phyloP scores from a whole-genome alignment of 768 basidiomycete species.

The Naganishia vaughanmartiniae region DNA sequence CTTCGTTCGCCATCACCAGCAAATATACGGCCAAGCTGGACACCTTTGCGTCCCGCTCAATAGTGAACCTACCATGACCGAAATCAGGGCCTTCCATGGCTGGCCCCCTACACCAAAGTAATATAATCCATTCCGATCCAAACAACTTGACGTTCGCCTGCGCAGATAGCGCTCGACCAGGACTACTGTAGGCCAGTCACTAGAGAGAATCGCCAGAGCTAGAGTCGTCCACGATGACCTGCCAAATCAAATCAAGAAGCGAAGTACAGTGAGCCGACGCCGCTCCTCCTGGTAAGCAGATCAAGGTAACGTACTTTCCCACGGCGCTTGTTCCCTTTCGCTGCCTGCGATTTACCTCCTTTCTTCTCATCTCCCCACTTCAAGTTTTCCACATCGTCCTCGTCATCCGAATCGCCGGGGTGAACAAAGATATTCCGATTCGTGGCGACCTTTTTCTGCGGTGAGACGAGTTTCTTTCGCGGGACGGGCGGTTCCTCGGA shows the following conservation, averaged over 20 bases:
- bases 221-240: neutral
- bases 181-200: too few relatives aligned
- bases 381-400: neutral
- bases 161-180: too few relatives aligned
- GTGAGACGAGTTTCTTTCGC: too few relatives aligned
- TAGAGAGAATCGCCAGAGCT: neutral
- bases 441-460: too few relatives aligned
- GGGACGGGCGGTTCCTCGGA: neutral
- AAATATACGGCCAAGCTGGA: too few relatives aligned
- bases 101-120: too few relatives aligned
- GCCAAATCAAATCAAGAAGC: neutral
- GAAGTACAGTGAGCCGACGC: neutral
- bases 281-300: neutral
- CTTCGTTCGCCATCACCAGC: too few relatives aligned
- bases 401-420: neutral
- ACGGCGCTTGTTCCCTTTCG: neutral
- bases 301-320: neutral
- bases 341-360: neutral
- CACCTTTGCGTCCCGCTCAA: too few relatives aligned
- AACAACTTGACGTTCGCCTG: too few relatives aligned
- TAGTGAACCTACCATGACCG: too few relatives aligned
- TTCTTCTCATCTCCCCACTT: neutral
- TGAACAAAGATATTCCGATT: neutral
- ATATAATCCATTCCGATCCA: too few relatives aligned
- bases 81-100: too few relatives aligned